phyloP scores from a whole-genome alignment of 1,139 yeast species.

The Blastobotrys illinoisensis region DNA sequence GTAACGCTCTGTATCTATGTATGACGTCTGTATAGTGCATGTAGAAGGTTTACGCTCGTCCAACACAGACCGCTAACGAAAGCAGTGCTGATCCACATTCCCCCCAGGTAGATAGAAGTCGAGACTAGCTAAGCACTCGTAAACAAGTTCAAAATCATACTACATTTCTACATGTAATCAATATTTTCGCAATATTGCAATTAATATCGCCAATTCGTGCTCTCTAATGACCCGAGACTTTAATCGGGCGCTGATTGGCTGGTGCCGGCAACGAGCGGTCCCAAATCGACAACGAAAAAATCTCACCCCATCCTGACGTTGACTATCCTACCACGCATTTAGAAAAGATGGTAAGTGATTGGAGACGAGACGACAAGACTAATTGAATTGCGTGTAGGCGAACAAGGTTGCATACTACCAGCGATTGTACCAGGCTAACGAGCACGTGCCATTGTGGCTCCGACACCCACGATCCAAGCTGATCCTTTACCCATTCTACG shows the following conservation, averaged over 20 bases:
- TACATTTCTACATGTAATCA: too few relatives aligned
- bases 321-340: not conserved
- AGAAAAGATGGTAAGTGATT: not conserved
- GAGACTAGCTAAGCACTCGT: too few relatives aligned
- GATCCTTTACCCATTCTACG: constrained; percentile 85
- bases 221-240: not conserved
- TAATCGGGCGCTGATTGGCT: not conserved
- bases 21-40: not conserved
- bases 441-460: constrained; percentile 36
- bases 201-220: not conserved
- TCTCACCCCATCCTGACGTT: not conserved
- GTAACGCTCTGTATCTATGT: not conserved
- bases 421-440: constrained; percentile 35
- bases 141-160: too few relatives aligned
- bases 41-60: too few relatives aligned
- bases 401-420: constrained; percentile 37
- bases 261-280: not conserved
- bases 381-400: constrained; percentile 1
- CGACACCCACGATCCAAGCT: constrained; percentile 61
- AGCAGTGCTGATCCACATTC: too few relatives aligned
- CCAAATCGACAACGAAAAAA: not conserved
- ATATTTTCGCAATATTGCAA: too few relatives aligned
- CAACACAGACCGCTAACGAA: too few relatives aligned
- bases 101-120: too few relatives aligned
- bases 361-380: not conserved